Percentiles rank a stretch among this genome's conserved stretches.
phyloP scores from a whole-genome alignment of 306 rosid species.

The Casuarina glauca region DNA sequence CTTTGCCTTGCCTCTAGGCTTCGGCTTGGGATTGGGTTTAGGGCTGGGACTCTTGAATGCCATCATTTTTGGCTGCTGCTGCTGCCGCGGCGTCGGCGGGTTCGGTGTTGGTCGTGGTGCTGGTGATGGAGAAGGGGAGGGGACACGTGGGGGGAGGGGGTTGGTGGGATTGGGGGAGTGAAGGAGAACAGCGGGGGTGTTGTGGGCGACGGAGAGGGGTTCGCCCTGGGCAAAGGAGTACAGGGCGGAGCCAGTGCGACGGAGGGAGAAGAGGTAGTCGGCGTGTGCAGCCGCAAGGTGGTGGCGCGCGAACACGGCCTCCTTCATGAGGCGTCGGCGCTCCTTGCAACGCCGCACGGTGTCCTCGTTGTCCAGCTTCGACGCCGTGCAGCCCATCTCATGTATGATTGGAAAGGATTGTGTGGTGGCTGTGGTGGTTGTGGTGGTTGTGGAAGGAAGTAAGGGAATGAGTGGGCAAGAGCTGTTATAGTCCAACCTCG shows the following conservation, averaged over 20 bases:
- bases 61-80: slow-evolving; percentile 36
- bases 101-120: slow-evolving; percentile 59
- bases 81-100: slow-evolving; percentile 61
- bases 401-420: background rate
- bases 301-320: slow-evolving; percentile 80
- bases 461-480: background rate
- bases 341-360: slow-evolving; percentile 92
- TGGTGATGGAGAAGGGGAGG: slow-evolving; percentile 49
- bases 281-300: slow-evolving; percentile 96
- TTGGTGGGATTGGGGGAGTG: slow-evolving; percentile 33
- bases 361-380: slow-evolving; percentile 92
- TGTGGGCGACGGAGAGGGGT: slow-evolving; percentile 68
- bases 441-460: background rate
- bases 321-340: slow-evolving; percentile 89
- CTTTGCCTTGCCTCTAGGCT: slow-evolving; percentile 35
- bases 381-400: slow-evolving; percentile 83
- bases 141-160: slow-evolving; percentile 38
- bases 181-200: slow-evolving; percentile 86
- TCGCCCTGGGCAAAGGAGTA: slow-evolving; percentile 69
- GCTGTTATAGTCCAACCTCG: background rate
- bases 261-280: slow-evolving; percentile 92
- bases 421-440: background rate
- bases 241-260: slow-evolving; percentile 80
- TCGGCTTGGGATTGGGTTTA: slow-evolving; percentile 63
- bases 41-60: slow-evolving; percentile 54